Evolutionary conservation across 495 filamentous ascomycete genomes (phyloP).

Genomic region (Penicillium malachiteum): DNA sequence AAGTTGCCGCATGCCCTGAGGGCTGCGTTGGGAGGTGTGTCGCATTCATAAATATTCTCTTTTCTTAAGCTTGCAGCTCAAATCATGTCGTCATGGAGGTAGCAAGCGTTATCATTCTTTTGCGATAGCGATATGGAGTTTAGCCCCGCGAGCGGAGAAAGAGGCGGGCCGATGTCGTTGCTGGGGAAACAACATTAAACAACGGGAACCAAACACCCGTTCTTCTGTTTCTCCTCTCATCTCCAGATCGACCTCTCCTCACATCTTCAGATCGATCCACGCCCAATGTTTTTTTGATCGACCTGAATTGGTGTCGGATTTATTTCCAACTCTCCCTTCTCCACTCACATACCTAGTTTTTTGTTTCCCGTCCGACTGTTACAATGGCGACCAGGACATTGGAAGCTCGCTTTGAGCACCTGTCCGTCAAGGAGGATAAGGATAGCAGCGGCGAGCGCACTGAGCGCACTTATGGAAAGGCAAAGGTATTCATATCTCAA

Average conservation of each 20-base stretch:
- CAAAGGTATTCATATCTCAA: constrained; percentile 57
- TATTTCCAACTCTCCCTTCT: background rate
- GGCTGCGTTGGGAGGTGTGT: constrained; percentile 1
- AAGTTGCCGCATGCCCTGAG: constrained; percentile 22
- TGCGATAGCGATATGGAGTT: constrained; percentile 18
- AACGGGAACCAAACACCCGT: constrained; percentile 29
- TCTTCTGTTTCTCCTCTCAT: constrained; percentile 19
- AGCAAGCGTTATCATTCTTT: constrained; percentile 10
- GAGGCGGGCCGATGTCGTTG: constrained; percentile 41
- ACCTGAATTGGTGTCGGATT: background rate
- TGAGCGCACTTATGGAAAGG: constrained; percentile 56
- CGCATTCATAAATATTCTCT: constrained; percentile 13
- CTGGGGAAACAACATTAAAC: constrained; percentile 32
- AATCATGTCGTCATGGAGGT: constrained; percentile 14
- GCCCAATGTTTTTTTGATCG: background rate
- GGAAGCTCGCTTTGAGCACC: constrained; percentile 77
- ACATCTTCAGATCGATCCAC: background rate
- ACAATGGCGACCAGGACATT: constrained; percentile 60
- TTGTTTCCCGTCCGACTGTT: constrained; percentile 3
- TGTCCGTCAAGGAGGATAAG: constrained; percentile 82
- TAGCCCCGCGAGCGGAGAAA: constrained; percentile 44
- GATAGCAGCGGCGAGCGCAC: constrained; percentile 34
- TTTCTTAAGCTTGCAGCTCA: background rate
- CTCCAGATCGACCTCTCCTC: constrained; percentile 2
- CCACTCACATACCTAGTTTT: background rate